These are phyloP conservation scores for Mortierella alpina DNA, from an alignment of 192 early-diverging fungal species.

Conservation along the genomic window DNA sequence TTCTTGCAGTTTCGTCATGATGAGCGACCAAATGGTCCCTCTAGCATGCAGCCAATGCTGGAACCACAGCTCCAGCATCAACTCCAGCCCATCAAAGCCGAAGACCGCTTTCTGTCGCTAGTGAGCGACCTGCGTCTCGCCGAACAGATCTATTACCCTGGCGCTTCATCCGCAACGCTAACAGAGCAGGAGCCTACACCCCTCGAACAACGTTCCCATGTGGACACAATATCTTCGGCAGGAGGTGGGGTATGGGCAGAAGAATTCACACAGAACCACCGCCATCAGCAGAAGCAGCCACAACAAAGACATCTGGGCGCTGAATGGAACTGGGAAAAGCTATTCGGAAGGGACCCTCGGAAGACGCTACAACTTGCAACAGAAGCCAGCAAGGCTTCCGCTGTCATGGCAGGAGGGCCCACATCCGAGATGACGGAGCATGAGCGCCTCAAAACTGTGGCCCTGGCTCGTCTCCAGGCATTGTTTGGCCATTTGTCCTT, in stretches of 20 bases:
- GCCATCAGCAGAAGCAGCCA: background rate
- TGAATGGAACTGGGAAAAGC: slow-evolving; percentile 51
- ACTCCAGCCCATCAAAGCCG: slow-evolving; percentile 15
- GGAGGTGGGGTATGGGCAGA: slow-evolving; percentile 9
- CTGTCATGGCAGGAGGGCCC: background rate
- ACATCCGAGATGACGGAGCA: slow-evolving; percentile 8
- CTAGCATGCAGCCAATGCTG: background rate
- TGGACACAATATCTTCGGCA: background rate
- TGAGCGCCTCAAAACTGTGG: slow-evolving; percentile 33
- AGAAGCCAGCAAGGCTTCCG: background rate
- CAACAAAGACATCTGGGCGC: slow-evolving; percentile 14
- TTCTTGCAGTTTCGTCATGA: slow-evolving; percentile 9
- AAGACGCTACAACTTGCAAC: slow-evolving; percentile 2
- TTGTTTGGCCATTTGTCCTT: slow-evolving; percentile 41
- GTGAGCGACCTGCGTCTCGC: slow-evolving; percentile 40
- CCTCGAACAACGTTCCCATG: background rate
- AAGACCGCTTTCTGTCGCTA: slow-evolving; percentile 31
- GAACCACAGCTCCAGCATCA: background rate
- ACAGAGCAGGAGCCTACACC: background rate
- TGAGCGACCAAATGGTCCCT: background rate
- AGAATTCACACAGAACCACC: slow-evolving; percentile 14
- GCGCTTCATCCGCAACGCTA: slow-evolving; percentile 17
- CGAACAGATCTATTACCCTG: slow-evolving; percentile 43
- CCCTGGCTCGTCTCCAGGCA: slow-evolving; percentile 40
- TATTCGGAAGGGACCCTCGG: slow-evolving; percentile 48